Evolutionary conservation across 2,329 filamentous ascomycete species (phyloP), one percentile per base, ranked within the genome.

Genomic region (Aspergillus costaricaensis): DNA sequence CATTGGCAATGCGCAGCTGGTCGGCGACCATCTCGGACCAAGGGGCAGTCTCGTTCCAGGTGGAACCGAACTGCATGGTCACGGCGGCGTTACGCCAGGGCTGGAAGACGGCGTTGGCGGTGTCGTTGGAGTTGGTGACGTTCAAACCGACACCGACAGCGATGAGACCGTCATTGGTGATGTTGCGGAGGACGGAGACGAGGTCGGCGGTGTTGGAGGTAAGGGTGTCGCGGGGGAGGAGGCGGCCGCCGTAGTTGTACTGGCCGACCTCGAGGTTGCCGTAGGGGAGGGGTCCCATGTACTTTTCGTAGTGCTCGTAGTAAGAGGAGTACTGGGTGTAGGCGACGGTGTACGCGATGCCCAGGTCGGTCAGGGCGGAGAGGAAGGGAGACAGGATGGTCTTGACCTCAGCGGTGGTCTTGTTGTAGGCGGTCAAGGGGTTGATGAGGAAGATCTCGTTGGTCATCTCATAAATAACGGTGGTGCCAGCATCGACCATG

Each of bases 401-500:
- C 60, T 79, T 70, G 19, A 84, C 77, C 43, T 85, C 68, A 17
- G 68, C 71, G 1, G 74, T 67, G 5, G 76, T 80, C 65, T 81
- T 78, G 69, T 79, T 78, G 64, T 80, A 84, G 2, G 76, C 81
- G 0, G 80, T 85, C 19, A 84, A 58, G 17, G 80, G 79, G 7
- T 73, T 74, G 41, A 86, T 71, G 36, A 72, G 69, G 32, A 80
- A 78, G 67, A 85, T 82, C 1, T 79, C 80, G 58, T 77, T 80
- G 5, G 85, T 74, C 67, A 84, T 79, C 65, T 79, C 77, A 70
- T 83, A 86, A 23, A 81, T 76, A 36, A 80, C 73, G 68, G 80
- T 82, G 23, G 77, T 76, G 8, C 84, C 84, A 3, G 77, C 72
- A 61, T 84, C 82, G 23, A 83, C 75, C 68, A 85, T 81, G 10